Percentiles rank a stretch among this genome's conserved stretches.
Conservation (phyloP, 169 alveolate species). For the Plasmodium coatneyi region DNA sequence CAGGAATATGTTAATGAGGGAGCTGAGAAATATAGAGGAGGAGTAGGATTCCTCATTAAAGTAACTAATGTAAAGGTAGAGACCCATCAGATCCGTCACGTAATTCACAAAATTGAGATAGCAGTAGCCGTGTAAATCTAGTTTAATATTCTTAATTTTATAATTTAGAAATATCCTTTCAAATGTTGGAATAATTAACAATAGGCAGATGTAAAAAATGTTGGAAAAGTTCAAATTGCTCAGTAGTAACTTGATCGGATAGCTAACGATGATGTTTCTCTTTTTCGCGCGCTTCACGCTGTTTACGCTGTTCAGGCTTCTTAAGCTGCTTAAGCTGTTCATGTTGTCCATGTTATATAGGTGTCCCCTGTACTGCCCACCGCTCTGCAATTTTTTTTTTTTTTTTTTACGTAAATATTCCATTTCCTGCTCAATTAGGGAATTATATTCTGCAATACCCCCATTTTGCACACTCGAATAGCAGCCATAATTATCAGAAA, state of each 20-base stretch:
- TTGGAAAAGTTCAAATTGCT: constrained; percentile 74
- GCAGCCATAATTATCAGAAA: not conserved
- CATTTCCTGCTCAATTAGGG: constrained; percentile 39
- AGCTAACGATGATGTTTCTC: constrained; percentile 28
- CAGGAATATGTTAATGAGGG: constrained; percentile 29
- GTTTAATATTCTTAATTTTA: constrained; percentile 58
- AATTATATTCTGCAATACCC: constrained; percentile 7
- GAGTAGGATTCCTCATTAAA: constrained; percentile 65
- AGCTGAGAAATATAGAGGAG: constrained; percentile 47
- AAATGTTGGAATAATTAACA: constrained; percentile 72
- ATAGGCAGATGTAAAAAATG: constrained; percentile 69
- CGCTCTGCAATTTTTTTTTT: not conserved
- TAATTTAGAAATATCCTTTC: constrained; percentile 75
- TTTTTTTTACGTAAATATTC: constrained; percentile 15
- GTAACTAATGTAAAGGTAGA: constrained; percentile 57
- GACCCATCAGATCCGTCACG: constrained; percentile 60
- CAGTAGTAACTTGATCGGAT: constrained; percentile 65
- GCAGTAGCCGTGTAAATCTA: constrained; percentile 39
- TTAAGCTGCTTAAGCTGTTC: not conserved
- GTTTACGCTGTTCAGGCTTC: not conserved
- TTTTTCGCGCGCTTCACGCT: constrained; percentile 5
- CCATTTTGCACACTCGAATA: not conserved
- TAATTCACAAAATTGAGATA: constrained; percentile 53
- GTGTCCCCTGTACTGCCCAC: not conserved
- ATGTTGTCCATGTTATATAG: not conserved